phyloP scores from a whole-genome alignment of 345 rosid species.

The Linum trigynum region DNA sequence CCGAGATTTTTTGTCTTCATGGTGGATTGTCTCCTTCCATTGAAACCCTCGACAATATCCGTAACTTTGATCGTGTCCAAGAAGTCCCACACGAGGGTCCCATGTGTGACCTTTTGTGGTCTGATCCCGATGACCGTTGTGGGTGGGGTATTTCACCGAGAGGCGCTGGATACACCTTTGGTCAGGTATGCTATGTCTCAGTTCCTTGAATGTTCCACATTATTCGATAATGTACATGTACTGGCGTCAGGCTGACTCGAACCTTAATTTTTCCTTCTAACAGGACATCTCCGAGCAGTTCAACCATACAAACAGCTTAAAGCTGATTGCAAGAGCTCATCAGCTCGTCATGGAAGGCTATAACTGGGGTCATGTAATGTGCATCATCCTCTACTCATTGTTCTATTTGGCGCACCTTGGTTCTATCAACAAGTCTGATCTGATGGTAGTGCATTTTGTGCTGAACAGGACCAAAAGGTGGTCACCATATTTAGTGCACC shows the following conservation, averaged over 20 bases:
- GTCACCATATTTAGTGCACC: conserved; percentile 6
- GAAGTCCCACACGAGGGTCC: conserved; percentile 99
- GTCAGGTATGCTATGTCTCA: conserved; percentile 42
- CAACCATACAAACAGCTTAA: conserved; percentile 76
- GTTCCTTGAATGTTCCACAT: too few species aligned
- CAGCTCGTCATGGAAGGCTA: conserved; percentile 96
- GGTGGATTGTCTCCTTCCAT: conserved; percentile 92
- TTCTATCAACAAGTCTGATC: background rate
- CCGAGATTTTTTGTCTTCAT: conserved; percentile 85
- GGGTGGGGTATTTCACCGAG: conserved; percentile 98
- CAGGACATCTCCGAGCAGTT: conserved; percentile 97
- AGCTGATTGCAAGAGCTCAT: conserved; percentile 90
- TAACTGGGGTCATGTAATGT: conserved; percentile 91
- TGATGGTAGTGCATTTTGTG: background rate
- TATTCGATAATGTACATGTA: background rate
- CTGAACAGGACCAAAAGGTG: conserved; percentile 2
- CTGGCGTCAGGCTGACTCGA: background rate
- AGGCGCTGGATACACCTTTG: conserved; percentile 95
- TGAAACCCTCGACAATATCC: conserved; percentile 82
- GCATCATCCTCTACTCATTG: background rate
- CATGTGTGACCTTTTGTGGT: conserved; percentile 98
- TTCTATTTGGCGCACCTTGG: background rate
- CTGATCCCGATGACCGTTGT: conserved; percentile 93
- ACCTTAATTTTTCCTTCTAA: background rate
- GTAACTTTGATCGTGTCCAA: conserved; percentile 87